Percentiles rank a stretch among this genome's conserved stretches.
Evolutionary conservation across 2,329 filamentous ascomycete genomes (phyloP).

Genomic region (Neofusicoccum sp.): DNA sequence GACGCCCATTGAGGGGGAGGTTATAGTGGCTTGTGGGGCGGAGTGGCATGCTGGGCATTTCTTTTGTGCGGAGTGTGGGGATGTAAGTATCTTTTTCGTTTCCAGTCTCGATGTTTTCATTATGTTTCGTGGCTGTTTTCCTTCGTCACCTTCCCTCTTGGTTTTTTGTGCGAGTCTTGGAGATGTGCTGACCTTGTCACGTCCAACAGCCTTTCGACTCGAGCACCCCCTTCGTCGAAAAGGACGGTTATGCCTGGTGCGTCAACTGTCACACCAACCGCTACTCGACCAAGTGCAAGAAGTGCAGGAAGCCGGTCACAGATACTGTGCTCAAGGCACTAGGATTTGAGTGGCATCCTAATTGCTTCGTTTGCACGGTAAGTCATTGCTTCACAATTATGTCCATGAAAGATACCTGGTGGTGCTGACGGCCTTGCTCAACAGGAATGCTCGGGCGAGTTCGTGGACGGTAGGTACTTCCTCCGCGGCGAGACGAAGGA

Average conservation of each 20-base stretch:
- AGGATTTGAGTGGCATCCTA: slow-evolving; percentile 88
- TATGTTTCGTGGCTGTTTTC: not conserved
- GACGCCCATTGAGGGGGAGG: slow-evolving; percentile 93
- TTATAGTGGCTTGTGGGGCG: slow-evolving; percentile 87
- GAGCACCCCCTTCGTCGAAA: slow-evolving; percentile 83
- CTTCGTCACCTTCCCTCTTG: not conserved
- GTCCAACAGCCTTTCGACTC: slow-evolving; percentile 54
- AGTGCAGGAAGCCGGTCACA: slow-evolving; percentile 79
- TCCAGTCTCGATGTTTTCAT: not conserved
- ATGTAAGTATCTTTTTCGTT: slow-evolving; percentile 46
- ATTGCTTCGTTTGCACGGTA: slow-evolving; percentile 79
- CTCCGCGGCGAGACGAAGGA: slow-evolving; percentile 57
- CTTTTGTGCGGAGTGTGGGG: slow-evolving; percentile 97
- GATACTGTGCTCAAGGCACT: slow-evolving; percentile 88
- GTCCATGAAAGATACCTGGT: not conserved
- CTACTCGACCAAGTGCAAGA: slow-evolving; percentile 84
- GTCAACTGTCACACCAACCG: slow-evolving; percentile 88
- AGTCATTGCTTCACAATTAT: slow-evolving; percentile 24
- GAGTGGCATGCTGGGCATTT: slow-evolving; percentile 98
- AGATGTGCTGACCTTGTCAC: slow-evolving; percentile 16
- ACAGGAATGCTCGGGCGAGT: slow-evolving; percentile 59
- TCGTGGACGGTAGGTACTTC: slow-evolving; percentile 64
- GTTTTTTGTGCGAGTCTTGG: not conserved
- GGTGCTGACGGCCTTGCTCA: not conserved
- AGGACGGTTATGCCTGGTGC: slow-evolving; percentile 97